Conservation (phyloP, 2,329 filamentous ascomycete species). For the Fusarium oxysporum region DNA sequence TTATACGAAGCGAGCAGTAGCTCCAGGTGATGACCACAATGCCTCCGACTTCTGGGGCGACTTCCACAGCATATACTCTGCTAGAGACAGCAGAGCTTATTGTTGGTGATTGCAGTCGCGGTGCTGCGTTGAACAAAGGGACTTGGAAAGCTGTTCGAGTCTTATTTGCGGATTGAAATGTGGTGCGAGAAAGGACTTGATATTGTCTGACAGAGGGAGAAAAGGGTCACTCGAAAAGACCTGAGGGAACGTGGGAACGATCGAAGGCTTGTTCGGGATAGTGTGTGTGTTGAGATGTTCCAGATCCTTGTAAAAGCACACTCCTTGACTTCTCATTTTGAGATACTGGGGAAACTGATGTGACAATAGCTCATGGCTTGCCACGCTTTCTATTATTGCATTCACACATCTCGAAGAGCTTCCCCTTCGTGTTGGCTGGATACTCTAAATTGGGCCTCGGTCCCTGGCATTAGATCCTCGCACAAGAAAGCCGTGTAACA, state of each 20-base stretch:
- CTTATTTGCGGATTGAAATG: constrained; percentile 9
- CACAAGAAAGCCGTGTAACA: neutral
- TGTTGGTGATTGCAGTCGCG: neutral
- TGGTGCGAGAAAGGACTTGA: neutral
- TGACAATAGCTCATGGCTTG: neutral
- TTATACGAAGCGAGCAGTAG: neutral
- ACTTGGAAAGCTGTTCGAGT: constrained; percentile 3
- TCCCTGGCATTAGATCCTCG: constrained; percentile 21
- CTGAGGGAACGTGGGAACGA: rapidly evolving
- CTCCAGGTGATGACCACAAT: neutral
- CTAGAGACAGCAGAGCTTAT: neutral
- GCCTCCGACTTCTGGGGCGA: neutral
- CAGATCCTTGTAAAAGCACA: neutral
- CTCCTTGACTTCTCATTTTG: neutral
- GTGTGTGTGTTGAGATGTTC: too few relatives aligned
- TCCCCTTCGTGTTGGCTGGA: neutral
- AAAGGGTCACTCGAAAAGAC: rapidly evolving
- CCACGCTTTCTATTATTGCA: neutral
- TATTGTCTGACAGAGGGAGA: neutral
- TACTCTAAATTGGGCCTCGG: constrained; percentile 5
- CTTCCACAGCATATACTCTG: neutral
- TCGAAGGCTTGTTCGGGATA: neutral
- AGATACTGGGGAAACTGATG: neutral
- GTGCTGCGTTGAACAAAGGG: constrained; percentile 5
- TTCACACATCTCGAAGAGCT: rapidly evolving